Percentiles rank a stretch among this genome's conserved stretches.
phyloP scores from a whole-genome alignment of 129 eudicot species.

The Flaveria brownii region DNA sequence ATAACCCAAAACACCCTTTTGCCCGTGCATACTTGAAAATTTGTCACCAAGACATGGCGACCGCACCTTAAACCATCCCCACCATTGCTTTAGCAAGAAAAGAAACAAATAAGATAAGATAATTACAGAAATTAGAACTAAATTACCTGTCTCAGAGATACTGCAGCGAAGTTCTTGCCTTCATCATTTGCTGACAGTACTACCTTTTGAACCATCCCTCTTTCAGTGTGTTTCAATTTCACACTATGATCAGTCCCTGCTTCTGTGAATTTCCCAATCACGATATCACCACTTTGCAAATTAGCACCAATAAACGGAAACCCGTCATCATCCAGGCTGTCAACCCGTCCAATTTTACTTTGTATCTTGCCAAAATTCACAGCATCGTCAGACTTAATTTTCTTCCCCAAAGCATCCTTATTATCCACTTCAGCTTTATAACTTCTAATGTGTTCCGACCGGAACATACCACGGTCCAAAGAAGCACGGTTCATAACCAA shows the following conservation, averaged over 20 bases:
- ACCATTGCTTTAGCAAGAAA: slow-evolving; percentile 4
- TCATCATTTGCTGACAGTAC: slow-evolving; percentile 85
- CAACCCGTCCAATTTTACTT: slow-evolving; percentile 90
- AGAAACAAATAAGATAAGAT: neutral
- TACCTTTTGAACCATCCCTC: slow-evolving; percentile 95
- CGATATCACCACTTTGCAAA: slow-evolving; percentile 82
- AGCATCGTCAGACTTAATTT: slow-evolving; percentile 51
- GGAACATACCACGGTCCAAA: slow-evolving; percentile 89
- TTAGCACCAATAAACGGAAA: slow-evolving; percentile 88
- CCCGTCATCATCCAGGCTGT: slow-evolving; percentile 91
- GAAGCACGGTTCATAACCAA: slow-evolving; percentile 86
- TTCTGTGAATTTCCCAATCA: slow-evolving; percentile 73
- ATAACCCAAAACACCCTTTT: slow-evolving; percentile 85
- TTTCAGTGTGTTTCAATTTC: slow-evolving; percentile 83
- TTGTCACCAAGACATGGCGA: slow-evolving; percentile 93
- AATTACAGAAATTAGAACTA: neutral
- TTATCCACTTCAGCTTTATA: slow-evolving; percentile 81
- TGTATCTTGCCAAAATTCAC: slow-evolving; percentile 77
- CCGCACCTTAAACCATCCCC: slow-evolving; percentile 62
- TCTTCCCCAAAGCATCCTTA: slow-evolving; percentile 49
- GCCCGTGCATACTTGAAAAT: slow-evolving; percentile 97
- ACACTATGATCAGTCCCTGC: slow-evolving; percentile 80
- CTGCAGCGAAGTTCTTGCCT: slow-evolving; percentile 80
- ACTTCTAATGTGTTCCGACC: slow-evolving; percentile 74
- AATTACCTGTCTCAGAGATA: slow-evolving; percentile 79